phyloP scores from a whole-genome alignment of 345 rosid genomes.

The Eucalyptus cladocalyx region DNA sequence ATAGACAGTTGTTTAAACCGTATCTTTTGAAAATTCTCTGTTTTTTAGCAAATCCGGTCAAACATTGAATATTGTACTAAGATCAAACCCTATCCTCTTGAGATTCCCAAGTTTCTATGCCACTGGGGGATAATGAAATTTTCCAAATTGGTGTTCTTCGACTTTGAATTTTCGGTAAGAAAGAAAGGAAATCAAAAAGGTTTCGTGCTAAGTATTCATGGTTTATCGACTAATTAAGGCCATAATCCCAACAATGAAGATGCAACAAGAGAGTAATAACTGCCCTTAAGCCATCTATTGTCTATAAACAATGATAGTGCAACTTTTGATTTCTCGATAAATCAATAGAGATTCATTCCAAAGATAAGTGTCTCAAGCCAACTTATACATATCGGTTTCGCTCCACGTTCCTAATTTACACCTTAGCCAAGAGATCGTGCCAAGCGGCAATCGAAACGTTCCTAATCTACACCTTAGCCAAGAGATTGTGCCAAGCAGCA shows the following conservation, averaged over 20 bases:
- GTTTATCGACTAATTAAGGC: not conserved
- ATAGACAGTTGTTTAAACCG: not conserved
- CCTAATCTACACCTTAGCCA: not conserved
- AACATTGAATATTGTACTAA: not conserved
- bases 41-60: not conserved
- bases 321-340: not conserved
- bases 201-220: not conserved
- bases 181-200: not conserved
- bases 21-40: not conserved
- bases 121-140: not conserved
- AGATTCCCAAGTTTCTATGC: not conserved
- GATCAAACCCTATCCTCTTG: not conserved
- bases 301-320: not conserved
- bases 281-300: not conserved
- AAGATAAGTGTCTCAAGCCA: not conserved
- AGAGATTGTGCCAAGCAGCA: not conserved
- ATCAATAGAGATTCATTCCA: not conserved
- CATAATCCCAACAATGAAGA: not conserved
- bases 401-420: not conserved
- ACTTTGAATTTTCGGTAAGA: not conserved
- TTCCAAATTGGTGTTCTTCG: not conserved
- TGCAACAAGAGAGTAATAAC: too few species aligned
- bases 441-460: rapidly evolving
- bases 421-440: not conserved
- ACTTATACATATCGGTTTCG: rapidly evolving